Evolutionary conservation across 2,329 filamentous ascomycete genomes (phyloP).

Genomic region (Fusarium torreyae): DNA sequence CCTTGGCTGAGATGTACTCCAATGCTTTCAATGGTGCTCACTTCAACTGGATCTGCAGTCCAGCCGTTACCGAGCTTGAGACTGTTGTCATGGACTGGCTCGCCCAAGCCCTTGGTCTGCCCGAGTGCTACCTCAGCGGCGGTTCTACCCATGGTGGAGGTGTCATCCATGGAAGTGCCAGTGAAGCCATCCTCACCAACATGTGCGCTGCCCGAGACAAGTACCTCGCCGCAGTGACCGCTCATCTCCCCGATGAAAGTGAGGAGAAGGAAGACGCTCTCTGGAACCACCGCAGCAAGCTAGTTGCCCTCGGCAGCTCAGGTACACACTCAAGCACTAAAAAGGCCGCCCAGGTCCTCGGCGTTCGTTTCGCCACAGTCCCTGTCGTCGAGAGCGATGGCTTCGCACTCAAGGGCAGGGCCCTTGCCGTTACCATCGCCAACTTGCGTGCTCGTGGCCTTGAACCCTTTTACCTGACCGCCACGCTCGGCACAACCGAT

Average conservation of each 20-base stretch:
- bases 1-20: conserved; percentile 93
- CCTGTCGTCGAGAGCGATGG: conserved; percentile 73
- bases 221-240: conserved; percentile 75
- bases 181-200: conserved; percentile 87
- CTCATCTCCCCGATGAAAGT: conserved; percentile 61
- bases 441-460: conserved; percentile 78
- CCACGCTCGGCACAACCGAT: conserved; percentile 87
- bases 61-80: conserved; percentile 93
- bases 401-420: conserved; percentile 78
- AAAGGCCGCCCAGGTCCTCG: conserved; percentile 89
- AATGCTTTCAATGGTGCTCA: conserved; percentile 90
- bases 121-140: conserved; percentile 80
- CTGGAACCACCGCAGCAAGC: conserved; percentile 64
- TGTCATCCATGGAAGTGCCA: conserved; percentile 94
- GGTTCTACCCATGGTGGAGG: conserved; percentile 82
- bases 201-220: conserved; percentile 91
- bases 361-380: conserved; percentile 83
- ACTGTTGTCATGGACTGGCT: conserved; percentile 95
- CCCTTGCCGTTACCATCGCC: conserved; percentile 73
- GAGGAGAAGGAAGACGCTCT: conserved; percentile 81
- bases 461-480: conserved; percentile 88
- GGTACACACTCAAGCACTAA: conserved; percentile 87
- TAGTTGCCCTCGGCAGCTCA: conserved; percentile 86
- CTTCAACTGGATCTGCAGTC: conserved; percentile 98
- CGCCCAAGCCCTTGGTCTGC: conserved; percentile 80